phyloP scores from a whole-genome alignment of 1,139 yeast species.

The Yamadazyma dushanensis region DNA sequence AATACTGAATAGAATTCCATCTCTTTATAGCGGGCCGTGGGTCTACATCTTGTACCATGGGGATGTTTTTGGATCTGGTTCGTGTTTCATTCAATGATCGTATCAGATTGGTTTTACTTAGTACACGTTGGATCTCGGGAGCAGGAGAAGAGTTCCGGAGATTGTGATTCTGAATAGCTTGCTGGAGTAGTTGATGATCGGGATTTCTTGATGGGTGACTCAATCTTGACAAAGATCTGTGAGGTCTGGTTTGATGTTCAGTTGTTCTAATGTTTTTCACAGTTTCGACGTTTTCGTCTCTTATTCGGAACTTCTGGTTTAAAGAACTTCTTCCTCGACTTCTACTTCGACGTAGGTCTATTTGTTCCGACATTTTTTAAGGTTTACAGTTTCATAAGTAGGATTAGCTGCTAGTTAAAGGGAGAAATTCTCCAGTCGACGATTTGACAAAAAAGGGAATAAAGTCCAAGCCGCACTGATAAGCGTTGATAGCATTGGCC shows the following conservation, averaged over 20 bases:
- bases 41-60: conserved; percentile 17
- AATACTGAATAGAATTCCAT: conserved; percentile 25
- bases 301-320: conserved; percentile 10
- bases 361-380: conserved; percentile 2
- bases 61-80: conserved; percentile 18
- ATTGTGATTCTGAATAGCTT: conserved; percentile 14
- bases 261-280: conserved; percentile 7
- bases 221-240: conserved; percentile 15
- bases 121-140: conserved; percentile 4
- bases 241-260: conserved; percentile 7
- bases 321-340: conserved; percentile 13
- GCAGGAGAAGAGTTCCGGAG: conserved; percentile 9
- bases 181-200: conserved; percentile 14
- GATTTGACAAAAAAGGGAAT: not conserved
- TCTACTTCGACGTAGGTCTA: conserved; percentile 5
- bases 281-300: conserved; percentile 12
- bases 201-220: conserved; percentile 5
- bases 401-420: not conserved
- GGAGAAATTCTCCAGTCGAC: not conserved
- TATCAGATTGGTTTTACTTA: conserved; percentile 1
- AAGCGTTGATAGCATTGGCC: conserved; percentile 3
- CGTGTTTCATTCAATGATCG: conserved; percentile 1
- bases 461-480: conserved; percentile 6
- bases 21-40: conserved; percentile 21
- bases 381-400: not conserved